These are phyloP conservation scores for Kodamaea lidongshanica DNA, from an alignment of 805 yeast genomes.

Conservation along the genomic window DNA sequence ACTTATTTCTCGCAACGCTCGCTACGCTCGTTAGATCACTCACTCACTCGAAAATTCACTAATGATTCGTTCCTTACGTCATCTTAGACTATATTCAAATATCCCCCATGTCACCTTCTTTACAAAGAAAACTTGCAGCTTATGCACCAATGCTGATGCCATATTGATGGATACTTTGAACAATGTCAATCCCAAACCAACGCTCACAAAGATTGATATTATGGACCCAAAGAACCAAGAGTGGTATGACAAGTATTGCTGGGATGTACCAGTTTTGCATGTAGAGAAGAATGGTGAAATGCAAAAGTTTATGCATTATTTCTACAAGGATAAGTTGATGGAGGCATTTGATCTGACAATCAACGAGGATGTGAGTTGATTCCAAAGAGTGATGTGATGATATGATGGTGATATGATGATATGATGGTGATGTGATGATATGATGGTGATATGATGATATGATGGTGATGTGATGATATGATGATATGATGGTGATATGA, in stretches of 20 bases:
- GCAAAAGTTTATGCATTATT: constrained; percentile 62
- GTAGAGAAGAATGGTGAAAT: constrained; percentile 47
- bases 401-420: too few species aligned
- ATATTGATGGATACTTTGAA: constrained; percentile 41
- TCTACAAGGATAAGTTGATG: constrained; percentile 47
- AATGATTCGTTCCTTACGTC: too few species aligned
- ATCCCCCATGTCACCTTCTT: constrained; percentile 56
- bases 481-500: too few species aligned
- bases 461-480: too few species aligned
- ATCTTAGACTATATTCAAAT: too few species aligned
- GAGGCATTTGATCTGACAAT: constrained; percentile 46
- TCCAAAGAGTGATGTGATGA: too few species aligned
- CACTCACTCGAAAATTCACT: too few species aligned
- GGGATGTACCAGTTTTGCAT: constrained; percentile 75
- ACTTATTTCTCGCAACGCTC: too few species aligned
- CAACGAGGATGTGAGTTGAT: too few species aligned
- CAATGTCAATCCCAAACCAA: not conserved
- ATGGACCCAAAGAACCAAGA: constrained; percentile 50
- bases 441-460: too few species aligned
- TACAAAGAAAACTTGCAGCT: constrained; percentile 62
- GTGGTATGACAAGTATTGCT: constrained; percentile 70
- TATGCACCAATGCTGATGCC: constrained; percentile 60
- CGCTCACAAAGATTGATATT: constrained; percentile 42
- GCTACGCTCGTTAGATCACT: too few species aligned
- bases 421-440: too few species aligned